Base-by-base conservation (phyloP, 331 rosid genomes). In the Dryas integrifolia region DNA sequence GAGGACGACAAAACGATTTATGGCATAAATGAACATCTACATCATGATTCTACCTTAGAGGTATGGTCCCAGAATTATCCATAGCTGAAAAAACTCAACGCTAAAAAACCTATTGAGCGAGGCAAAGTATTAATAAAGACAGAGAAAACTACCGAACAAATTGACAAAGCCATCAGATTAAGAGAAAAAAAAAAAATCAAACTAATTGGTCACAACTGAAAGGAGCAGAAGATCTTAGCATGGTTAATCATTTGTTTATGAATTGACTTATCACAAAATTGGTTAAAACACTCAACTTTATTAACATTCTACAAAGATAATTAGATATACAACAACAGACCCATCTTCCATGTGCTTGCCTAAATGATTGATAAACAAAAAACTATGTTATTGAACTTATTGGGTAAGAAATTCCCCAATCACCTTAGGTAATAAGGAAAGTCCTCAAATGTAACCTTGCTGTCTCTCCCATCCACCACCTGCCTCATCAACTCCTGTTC, bases 401-500 rank as follows among this genome's bases (percentile, higher is more conserved):
- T 40, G 9, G 15, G 38, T 9, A 14, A 8, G n/a, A 44, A 46
- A 69, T 12, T 18, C 3, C 5, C 47, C 12, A 58, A 75, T 82
- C 77, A 94, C 98, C 98, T 85, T 51, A 94, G 77, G 79, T 82
- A 91, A 83, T 89, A 86, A 79, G 98, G 96, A 74, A 94, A 91
- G 47, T 94, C 87, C 6, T 89, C 86, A 61, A 91, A 88, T 18
- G 92, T 86, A 16, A 88, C 82, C 30, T 82, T 61, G 82, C 75
- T 70, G 39, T 88, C 79, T 74, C 76, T 89, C 47, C 95, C 95
- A 83, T 88, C 92, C 65, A 85, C 40, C 59, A 91, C 81, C 64
- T 64, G 82, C 71, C 82, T 89, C 80, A 79, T 80, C 57, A 94
- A 85, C 86, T 94, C 97, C 38, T 70, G 81, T 77, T 86, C 92